Percentiles rank a stretch among this genome's conserved stretches.
These are phyloP conservation scores for Schwanniomyces etchellsii DNA, from an alignment of 1,139 yeast genomes.

Conservation along the genomic window DNA sequence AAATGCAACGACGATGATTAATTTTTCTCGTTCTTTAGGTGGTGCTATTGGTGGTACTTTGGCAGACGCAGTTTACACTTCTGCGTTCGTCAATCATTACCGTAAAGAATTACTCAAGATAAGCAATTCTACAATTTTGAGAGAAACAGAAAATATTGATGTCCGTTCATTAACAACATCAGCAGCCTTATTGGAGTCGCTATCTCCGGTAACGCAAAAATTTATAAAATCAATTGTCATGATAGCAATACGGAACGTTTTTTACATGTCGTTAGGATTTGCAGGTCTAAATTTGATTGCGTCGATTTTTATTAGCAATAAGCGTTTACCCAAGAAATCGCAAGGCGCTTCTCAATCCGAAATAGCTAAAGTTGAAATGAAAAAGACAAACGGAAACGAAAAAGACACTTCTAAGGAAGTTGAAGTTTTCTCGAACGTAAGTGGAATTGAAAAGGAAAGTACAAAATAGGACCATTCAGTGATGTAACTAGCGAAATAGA, in stretches of 20 bases:
- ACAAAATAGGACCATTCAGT: too few species aligned
- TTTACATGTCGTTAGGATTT: conserved; percentile 26
- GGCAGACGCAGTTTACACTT: conserved; percentile 29
- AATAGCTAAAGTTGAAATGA: too few species aligned
- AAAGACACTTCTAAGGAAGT: too few species aligned
- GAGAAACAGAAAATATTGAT: conserved; percentile 15
- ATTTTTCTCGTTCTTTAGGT: conserved; percentile 26
- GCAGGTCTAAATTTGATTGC: conserved; percentile 17
- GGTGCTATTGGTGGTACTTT: conserved; percentile 28
- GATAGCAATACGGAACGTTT: conserved; percentile 26
- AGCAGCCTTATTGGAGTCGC: conserved; percentile 13
- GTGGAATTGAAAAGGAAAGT: too few species aligned
- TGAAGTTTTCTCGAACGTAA: too few species aligned
- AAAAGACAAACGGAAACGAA: too few species aligned
- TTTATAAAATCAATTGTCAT: conserved; percentile 26
- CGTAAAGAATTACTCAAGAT: conserved; percentile 12
- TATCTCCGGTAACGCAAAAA: conserved; percentile 19
- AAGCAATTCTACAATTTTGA: conserved; percentile 11
- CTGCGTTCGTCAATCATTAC: conserved; percentile 19
- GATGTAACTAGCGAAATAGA: too few species aligned
- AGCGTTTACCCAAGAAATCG: conserved; percentile 18
- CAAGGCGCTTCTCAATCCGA: too few species aligned
- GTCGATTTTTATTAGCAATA: conserved; percentile 21
- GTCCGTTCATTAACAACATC: conserved; percentile 12
- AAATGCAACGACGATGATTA: conserved; percentile 28